Percentiles rank a stretch among this genome's conserved stretches.
Evolutionary conservation across 306 rosid species (phyloP).

Genomic region (Lathyrus aphaca): DNA sequence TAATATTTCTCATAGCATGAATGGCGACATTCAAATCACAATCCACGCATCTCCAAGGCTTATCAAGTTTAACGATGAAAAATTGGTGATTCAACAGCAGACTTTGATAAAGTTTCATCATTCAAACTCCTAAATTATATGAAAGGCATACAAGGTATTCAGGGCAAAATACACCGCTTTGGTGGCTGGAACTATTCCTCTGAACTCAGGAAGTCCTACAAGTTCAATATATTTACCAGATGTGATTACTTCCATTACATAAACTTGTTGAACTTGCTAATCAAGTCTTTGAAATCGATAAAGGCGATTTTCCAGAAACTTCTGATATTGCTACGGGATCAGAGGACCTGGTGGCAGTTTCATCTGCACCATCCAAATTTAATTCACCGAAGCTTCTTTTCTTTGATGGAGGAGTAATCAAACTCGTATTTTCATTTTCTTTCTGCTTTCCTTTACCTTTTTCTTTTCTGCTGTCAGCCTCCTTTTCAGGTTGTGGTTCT

Average conservation of each 20-base stretch:
- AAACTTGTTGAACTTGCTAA: conserved; percentile 8
- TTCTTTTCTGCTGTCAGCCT: conserved; percentile 50
- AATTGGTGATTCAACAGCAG: conserved; percentile 8
- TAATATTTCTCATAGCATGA: conserved; percentile 14
- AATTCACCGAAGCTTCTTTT: conserved; percentile 70
- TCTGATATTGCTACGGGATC: conserved; percentile 45
- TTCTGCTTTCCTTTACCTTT: conserved; percentile 69
- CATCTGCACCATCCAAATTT: conserved; percentile 55
- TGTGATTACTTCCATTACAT: conserved; percentile 36
- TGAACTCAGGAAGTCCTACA: conserved; percentile 43
- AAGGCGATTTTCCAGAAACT: conserved; percentile 53
- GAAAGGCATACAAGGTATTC: conserved; percentile 23
- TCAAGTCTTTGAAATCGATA: conserved; percentile 47
- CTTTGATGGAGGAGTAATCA: conserved; percentile 49
- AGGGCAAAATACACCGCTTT: conserved; percentile 29
- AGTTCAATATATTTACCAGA: conserved; percentile 44
- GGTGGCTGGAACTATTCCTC: conserved; percentile 21
- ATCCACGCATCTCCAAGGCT: conserved; percentile 20
- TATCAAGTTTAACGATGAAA: conserved; percentile 24
- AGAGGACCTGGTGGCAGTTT: conserved; percentile 44
- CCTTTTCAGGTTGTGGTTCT: conserved; percentile 54
- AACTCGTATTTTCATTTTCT: conserved; percentile 48
- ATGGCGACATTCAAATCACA: conserved; percentile 17
- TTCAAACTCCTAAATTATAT: conserved; percentile 22
- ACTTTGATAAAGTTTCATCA: conserved; percentile 19